Base-by-base conservation (phyloP, 2,329 filamentous ascomycete genomes). In the Botrytis paeoniae region DNA sequence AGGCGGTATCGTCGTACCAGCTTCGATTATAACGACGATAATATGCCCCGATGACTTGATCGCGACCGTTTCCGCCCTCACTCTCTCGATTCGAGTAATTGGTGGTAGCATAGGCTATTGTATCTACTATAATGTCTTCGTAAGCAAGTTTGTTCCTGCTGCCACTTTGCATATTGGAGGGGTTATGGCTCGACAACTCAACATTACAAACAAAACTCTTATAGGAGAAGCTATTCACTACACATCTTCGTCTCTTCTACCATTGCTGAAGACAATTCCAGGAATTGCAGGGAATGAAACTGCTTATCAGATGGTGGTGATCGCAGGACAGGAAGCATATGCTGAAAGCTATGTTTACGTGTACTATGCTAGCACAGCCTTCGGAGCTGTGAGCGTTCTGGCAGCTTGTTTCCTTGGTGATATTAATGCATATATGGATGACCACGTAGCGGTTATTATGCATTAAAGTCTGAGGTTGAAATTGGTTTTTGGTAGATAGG, bases 21-120 rank as follows among this genome's bases (percentile, higher is more conserved):
- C 88, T 1, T 89, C 88, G 1, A 90, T 92, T 76, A 90, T 92
- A 72, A 88, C 89, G 14, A 90, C 89, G 8, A 92, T 92, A 76
- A 89, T 92, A 76, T 92, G 89, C 74, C 90, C 91, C 0, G 88
- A 91, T 78, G 90, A 92, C 71, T 84, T 92, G 7, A 92, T 93
- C 75, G 91, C 89, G 7, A 92, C 91, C 2, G 85, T 92, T 62
- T 87, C 90, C 1, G 89, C 91, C 10, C 83, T 93, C 32, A 92
- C 90, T 0, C 86, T 93, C 59, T 87, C 89, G n/a, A 88, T 93
- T 75, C 89, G 91, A 59, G 89, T 91, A 71, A 86, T 92, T 51
- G 91, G 91, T 66, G 90, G 90, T 48, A 86, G 87, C 22, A 86
- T 92, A 74, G 90, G 89, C 39, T 91, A 89, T 79, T 85, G 86